Evolutionary conservation across 768 basidiomycete species (phyloP).

Genomic region (Phylloporus sp.): DNA sequence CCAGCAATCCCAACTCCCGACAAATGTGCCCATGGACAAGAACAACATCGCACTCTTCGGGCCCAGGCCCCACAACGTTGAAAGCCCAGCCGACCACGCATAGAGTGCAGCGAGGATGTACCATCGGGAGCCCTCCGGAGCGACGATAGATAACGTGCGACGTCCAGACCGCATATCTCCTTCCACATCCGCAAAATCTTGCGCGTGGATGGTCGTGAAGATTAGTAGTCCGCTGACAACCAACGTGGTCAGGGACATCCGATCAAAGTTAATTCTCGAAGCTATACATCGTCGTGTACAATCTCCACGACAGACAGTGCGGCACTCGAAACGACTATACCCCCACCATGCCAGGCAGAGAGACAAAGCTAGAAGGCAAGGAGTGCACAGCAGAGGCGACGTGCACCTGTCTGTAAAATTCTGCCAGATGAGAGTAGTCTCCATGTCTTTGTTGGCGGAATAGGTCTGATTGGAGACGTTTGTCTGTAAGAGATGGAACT

Average conservation of each 20-base stretch:
- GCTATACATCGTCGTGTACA: constrained; percentile 33
- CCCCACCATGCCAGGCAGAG: constrained; percentile 20
- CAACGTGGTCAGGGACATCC: too few relatives aligned
- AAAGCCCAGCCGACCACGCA: constrained; percentile 14
- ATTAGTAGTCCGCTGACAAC: too few relatives aligned
- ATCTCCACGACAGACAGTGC: constrained; percentile 21
- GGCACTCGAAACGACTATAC: constrained; percentile 18
- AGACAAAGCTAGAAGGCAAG: constrained; percentile 25
- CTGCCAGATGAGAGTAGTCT: constrained; percentile 37
- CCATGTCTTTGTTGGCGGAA: constrained; percentile 37
- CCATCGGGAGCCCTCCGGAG: constrained; percentile 12
- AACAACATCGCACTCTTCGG: constrained; percentile 6
- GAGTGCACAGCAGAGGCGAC: constrained; percentile 32
- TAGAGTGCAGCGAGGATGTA: constrained; percentile 12
- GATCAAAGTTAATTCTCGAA: too few relatives aligned
- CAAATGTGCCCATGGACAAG: too few relatives aligned
- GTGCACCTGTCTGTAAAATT: constrained; percentile 21
- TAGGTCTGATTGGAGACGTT: constrained; percentile 35
- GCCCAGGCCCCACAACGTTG: constrained; percentile 7
- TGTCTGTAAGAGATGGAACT: constrained; percentile 33
- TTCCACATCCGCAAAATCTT: constrained; percentile 33
- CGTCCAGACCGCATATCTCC: constrained; percentile 31
- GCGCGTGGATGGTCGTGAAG: constrained; percentile 36
- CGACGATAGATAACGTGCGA: constrained; percentile 28
- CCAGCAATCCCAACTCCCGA: too few relatives aligned